phyloP scores from a whole-genome alignment of 2,329 filamentous ascomycete genomes.

The Cordyceps cicadae region DNA sequence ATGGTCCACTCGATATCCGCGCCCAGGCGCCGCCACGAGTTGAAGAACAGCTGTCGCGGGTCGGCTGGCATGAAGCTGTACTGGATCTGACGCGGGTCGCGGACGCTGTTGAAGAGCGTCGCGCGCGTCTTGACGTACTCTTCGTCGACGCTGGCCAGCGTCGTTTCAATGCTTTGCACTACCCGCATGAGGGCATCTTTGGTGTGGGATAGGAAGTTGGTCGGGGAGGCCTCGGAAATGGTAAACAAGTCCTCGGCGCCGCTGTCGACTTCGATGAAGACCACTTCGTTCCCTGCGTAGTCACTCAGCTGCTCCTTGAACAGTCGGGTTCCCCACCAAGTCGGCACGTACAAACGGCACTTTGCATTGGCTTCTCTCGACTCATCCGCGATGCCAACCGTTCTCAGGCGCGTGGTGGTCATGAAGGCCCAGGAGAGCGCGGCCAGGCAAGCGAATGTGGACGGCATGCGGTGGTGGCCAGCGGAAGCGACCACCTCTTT shows the following conservation, averaged over 20 bases:
- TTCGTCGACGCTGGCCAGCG: constrained; percentile 28
- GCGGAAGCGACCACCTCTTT: constrained; percentile 17
- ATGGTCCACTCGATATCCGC: constrained; percentile 31
- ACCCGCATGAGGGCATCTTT: constrained; percentile 21
- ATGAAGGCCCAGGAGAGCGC: constrained; percentile 33
- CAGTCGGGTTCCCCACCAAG: constrained; percentile 32
- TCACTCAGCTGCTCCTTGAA: constrained; percentile 21
- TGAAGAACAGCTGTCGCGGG: constrained; percentile 32
- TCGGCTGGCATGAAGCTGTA: constrained; percentile 33
- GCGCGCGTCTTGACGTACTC: constrained; percentile 30
- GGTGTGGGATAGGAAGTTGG: constrained; percentile 12
- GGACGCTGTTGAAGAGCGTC: constrained; percentile 26
- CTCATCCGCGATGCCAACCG: not conserved
- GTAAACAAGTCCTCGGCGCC: constrained; percentile 16
- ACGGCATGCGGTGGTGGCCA: constrained; percentile 14
- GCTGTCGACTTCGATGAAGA: constrained; percentile 28
- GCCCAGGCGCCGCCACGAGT: constrained; percentile 38
- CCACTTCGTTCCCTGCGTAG: constrained; percentile 35
- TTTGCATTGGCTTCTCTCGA: not conserved
- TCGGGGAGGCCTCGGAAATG: constrained; percentile 14
- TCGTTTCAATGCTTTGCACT: constrained; percentile 21
- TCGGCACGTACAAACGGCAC: constrained; percentile 31
- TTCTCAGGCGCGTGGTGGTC: constrained; percentile 23
- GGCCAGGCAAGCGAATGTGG: constrained; percentile 33
- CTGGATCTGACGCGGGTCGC: constrained; percentile 33